These are phyloP conservation scores for Debaryomyces hansenii DNA, from an alignment of 805 yeast species.

Conservation along the genomic window DNA sequence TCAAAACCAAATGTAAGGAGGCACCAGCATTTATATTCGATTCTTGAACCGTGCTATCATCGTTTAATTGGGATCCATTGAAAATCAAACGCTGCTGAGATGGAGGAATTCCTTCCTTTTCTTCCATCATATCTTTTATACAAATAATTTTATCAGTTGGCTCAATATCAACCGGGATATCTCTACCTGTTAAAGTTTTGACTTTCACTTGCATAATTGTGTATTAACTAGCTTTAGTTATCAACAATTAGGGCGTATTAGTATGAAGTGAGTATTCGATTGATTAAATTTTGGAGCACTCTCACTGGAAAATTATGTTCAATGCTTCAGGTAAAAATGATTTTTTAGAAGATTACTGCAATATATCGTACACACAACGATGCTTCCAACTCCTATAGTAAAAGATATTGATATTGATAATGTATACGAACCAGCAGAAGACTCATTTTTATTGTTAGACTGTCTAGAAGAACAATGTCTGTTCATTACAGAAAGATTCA, in stretches of 20 bases:
- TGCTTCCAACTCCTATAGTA: conserved; percentile 81
- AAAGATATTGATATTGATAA: conserved; percentile 56
- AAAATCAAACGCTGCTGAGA: conserved; percentile 89
- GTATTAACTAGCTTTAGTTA: background rate
- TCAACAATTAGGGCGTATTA: background rate
- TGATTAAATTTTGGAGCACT: background rate
- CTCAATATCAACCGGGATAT: conserved; percentile 75
- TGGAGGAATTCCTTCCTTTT: conserved; percentile 96
- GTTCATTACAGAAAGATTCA: conserved; percentile 25
- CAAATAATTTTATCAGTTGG: conserved; percentile 65
- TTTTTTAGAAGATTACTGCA: too few species aligned
- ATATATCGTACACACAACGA: conserved; percentile 18
- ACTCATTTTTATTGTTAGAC: conserved; percentile 81
- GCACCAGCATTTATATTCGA: conserved; percentile 84
- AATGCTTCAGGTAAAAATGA: too few species aligned
- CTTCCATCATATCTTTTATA: conserved; percentile 90
- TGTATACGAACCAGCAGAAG: conserved; percentile 96
- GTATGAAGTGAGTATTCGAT: background rate
- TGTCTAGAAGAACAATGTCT: conserved; percentile 62
- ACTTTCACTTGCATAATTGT: conserved; percentile 64
- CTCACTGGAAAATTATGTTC: too few species aligned
- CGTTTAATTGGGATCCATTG: conserved; percentile 91
- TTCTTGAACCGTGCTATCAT: conserved; percentile 67
- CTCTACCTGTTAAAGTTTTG: conserved; percentile 80
- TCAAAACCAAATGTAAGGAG: conserved; percentile 84